Evolutionary conservation across 2,329 filamentous ascomycete species (phyloP).

Genomic region (Daldinia eschscholtzii): DNA sequence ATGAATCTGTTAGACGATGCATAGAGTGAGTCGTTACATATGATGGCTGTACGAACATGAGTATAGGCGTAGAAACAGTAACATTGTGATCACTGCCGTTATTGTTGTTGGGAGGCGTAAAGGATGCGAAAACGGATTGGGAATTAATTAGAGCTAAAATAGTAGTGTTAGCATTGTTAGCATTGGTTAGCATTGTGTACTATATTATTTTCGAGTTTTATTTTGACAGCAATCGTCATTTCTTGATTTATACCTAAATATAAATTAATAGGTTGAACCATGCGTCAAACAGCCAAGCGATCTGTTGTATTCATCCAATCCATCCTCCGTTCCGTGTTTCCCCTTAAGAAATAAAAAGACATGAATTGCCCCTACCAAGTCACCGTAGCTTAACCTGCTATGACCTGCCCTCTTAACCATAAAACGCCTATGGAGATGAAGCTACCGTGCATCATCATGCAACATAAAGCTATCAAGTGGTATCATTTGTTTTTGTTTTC

Average conservation of each 20-base stretch:
- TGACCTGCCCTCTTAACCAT: slow-evolving; percentile 37
- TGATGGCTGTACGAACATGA: background rate
- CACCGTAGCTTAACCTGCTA: slow-evolving; percentile 18
- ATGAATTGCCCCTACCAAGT: slow-evolving; percentile 21
- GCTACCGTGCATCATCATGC: slow-evolving; percentile 37
- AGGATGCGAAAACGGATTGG: slow-evolving; percentile 5
- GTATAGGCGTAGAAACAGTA: background rate
- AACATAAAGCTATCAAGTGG: slow-evolving; percentile 39
- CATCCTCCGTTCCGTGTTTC: background rate
- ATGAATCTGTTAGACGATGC: background rate
- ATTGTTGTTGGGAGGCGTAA: background rate
- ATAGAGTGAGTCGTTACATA: background rate
- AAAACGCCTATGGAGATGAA: slow-evolving; percentile 41
- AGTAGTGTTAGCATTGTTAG: background rate
- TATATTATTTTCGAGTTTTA: background rate
- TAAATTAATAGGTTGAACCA: background rate
- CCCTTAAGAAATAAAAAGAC: slow-evolving; percentile 23
- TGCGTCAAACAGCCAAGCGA: background rate
- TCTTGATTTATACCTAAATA: background rate
- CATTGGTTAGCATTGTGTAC: background rate
- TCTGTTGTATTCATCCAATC: background rate
- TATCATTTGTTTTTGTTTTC: slow-evolving; percentile 42
- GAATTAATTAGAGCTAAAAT: background rate
- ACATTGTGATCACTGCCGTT: background rate
- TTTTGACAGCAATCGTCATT: background rate